Evolutionary conservation across 805 yeast species (phyloP).

Genomic region (Monosporozyma servazzii): DNA sequence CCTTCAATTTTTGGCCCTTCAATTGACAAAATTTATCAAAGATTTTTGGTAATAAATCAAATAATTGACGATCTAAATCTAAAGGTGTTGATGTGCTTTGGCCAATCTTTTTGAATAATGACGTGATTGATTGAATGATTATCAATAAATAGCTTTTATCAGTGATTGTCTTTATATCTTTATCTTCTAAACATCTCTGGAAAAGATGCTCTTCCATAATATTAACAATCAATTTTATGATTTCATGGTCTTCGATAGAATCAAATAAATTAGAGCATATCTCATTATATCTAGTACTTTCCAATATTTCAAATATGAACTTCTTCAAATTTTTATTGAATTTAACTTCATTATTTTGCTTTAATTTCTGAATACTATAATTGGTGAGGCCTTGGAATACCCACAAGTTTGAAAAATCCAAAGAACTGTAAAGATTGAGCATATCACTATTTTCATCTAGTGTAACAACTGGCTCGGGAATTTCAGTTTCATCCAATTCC

Average conservation of each 20-base stretch:
- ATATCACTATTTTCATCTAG: neutral
- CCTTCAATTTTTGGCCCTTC: constrained; percentile 6
- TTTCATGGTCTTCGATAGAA: constrained; percentile 10
- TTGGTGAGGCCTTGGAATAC: constrained; percentile 23
- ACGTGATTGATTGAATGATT: constrained; percentile 17
- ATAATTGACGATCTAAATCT: constrained; percentile 7
- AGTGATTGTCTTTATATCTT: neutral
- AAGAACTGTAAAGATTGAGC: neutral
- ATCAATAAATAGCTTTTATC: constrained; percentile 11
- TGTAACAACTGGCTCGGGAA: neutral
- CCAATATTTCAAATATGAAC: constrained; percentile 17
- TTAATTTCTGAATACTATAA: constrained; percentile 9
- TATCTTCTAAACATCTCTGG: constrained; percentile 9
- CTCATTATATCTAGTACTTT: constrained; percentile 16
- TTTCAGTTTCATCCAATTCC: constrained; percentile 6
- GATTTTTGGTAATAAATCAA: constrained; percentile 9
- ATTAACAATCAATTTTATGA: constrained; percentile 11
- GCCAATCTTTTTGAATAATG: constrained; percentile 17
- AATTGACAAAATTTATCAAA: constrained; percentile 9
- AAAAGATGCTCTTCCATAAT: constrained; percentile 22
- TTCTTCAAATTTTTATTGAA: constrained; percentile 3
- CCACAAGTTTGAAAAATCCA: constrained; percentile 27
- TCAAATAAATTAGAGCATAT: constrained; percentile 23
- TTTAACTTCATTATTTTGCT: neutral
- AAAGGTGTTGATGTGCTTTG: constrained; percentile 3